Conservation (phyloP, 2,329 filamentous ascomycete genomes). For the Diaporthe eres region DNA sequence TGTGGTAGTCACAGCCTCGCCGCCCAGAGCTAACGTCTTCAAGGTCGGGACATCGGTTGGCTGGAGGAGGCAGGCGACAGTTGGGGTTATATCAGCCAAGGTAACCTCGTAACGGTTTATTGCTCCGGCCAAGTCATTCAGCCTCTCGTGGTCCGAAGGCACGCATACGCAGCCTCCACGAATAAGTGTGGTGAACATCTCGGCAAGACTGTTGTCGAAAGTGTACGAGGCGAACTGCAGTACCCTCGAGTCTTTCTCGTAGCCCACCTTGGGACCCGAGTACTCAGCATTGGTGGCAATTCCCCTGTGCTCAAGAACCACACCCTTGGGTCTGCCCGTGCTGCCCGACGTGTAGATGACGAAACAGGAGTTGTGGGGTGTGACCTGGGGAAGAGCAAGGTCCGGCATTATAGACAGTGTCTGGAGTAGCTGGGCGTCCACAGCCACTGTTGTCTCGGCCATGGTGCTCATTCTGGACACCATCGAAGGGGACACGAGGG, state of each 20-base stretch:
- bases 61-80: constrained; percentile 44
- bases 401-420: background rate
- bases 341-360: constrained; percentile 83
- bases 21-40: constrained; percentile 41
- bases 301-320: constrained; percentile 53
- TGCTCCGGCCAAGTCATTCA: constrained; percentile 52
- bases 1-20: constrained; percentile 43
- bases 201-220: constrained; percentile 69
- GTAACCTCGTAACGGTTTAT: constrained; percentile 42
- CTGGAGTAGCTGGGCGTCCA: background rate
- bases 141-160: constrained; percentile 48
- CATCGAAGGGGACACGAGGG: background rate
- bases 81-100: constrained; percentile 45
- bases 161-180: constrained; percentile 33
- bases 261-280: constrained; percentile 58
- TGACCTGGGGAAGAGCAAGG: background rate
- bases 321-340: constrained; percentile 81
- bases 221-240: constrained; percentile 67
- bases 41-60: constrained; percentile 41
- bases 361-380: constrained; percentile 12
- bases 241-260: constrained; percentile 57
- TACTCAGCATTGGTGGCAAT: constrained; percentile 62
- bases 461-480: background rate
- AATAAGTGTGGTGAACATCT: constrained; percentile 66
- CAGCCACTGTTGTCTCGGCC: background rate